Percentiles rank a stretch among this genome's conserved stretches.
Conservation (phyloP, 2,329 filamentous ascomycete genomes). For the Exophiala spinifera region DNA sequence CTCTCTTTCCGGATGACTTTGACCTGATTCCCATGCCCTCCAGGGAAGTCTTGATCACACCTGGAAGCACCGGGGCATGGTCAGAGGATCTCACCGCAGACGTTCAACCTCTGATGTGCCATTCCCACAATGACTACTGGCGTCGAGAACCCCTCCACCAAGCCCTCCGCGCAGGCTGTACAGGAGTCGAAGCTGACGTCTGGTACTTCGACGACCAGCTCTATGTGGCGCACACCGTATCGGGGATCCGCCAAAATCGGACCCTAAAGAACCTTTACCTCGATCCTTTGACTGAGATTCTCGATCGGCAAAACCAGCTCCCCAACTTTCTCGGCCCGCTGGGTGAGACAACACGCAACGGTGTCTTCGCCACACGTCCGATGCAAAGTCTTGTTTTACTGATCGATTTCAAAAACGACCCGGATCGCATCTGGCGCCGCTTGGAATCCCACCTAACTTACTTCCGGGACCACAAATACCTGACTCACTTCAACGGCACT, state of each 20-base stretch:
- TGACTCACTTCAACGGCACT: constrained; percentile 50
- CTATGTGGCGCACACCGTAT: constrained; percentile 53
- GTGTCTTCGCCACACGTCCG: constrained; percentile 52
- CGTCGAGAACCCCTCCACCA: constrained; percentile 52
- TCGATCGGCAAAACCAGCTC: constrained; percentile 48
- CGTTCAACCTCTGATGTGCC: constrained; percentile 49
- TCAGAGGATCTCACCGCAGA: constrained; percentile 41
- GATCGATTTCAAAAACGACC: constrained; percentile 50
- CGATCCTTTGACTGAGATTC: constrained; percentile 48
- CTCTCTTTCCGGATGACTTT: constrained; percentile 43
- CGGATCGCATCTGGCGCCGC: constrained; percentile 35
- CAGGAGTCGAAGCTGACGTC: constrained; percentile 57
- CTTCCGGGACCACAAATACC: constrained; percentile 48
- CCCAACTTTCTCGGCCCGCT: constrained; percentile 32
- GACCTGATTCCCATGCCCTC: constrained; percentile 38
- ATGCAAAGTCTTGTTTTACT: constrained; percentile 50
- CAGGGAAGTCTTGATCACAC: constrained; percentile 25
- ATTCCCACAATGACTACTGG: constrained; percentile 61
- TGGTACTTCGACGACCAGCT: constrained; percentile 48
- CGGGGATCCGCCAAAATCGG: constrained; percentile 43
- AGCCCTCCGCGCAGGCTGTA: constrained; percentile 53
- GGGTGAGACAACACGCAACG: constrained; percentile 35
- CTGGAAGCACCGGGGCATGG: too few relatives aligned
- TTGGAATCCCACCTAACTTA: constrained; percentile 42
- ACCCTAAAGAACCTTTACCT: constrained; percentile 54